These are phyloP conservation scores for Lavandula angustifolia DNA, from an alignment of 257 asterid species.

Conservation along the genomic window DNA sequence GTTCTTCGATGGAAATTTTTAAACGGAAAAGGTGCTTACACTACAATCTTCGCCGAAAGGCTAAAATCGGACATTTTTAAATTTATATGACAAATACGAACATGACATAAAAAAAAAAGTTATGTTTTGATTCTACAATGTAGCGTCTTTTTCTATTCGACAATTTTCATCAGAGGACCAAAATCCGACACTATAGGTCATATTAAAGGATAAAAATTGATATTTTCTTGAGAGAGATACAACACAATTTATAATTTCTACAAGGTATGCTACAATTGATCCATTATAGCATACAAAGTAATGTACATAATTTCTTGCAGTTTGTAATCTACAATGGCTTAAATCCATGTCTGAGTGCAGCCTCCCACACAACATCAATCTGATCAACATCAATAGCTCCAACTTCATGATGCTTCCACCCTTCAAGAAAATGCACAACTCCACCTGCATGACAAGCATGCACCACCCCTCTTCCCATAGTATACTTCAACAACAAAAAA, in stretches of 20 bases:
- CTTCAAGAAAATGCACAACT: constrained; percentile 79
- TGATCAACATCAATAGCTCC: constrained; percentile 82
- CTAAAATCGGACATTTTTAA: too few relatives aligned
- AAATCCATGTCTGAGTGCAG: constrained; percentile 83
- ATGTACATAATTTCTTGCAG: constrained; percentile 14
- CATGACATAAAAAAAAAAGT: too few relatives aligned
- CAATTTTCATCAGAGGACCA: too few relatives aligned
- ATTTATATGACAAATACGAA: too few relatives aligned
- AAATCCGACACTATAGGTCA: too few relatives aligned
- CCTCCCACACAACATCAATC: constrained; percentile 86
- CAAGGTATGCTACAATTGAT: not conserved
- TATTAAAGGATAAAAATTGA: too few relatives aligned
- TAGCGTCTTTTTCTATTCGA: too few relatives aligned
- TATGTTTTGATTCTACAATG: too few relatives aligned
- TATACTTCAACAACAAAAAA: constrained; percentile 47
- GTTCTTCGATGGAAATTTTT: too few relatives aligned
- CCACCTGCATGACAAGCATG: constrained; percentile 99
- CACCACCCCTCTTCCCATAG: constrained; percentile 85
- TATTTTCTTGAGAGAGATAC: not conserved
- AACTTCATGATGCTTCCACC: constrained; percentile 87
- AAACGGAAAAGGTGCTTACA: too few relatives aligned
- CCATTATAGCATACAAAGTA: not conserved
- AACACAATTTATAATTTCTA: not conserved
- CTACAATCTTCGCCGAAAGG: too few relatives aligned
- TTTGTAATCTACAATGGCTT: constrained; percentile 50